phyloP scores from a whole-genome alignment of 23 red algal species.

The Gracilaria domingensis region DNA sequence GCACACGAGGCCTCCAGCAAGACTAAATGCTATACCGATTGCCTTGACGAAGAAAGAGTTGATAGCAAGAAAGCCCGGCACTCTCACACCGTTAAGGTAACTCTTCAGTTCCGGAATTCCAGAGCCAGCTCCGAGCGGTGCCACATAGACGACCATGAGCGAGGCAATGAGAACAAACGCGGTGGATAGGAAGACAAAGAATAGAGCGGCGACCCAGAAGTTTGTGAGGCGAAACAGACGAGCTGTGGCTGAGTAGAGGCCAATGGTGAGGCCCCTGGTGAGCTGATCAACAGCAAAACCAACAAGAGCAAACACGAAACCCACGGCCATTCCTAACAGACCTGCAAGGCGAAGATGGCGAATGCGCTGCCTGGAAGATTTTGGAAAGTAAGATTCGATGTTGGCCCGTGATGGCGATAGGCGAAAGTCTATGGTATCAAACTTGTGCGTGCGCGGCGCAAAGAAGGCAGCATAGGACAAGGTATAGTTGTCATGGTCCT shows the following conservation, averaged over 20 bases:
- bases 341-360: conserved; percentile 44
- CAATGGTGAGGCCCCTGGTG: conserved; percentile 44
- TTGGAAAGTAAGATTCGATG: conserved; percentile 52
- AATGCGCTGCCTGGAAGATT: conserved; percentile 26
- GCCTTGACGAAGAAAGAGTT: conserved; percentile 86
- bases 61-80: conserved; percentile 73
- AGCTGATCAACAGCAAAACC: conserved; percentile 59
- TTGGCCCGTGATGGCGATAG: conserved; percentile 65
- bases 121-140: conserved; percentile 74
- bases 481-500: conserved; percentile 18
- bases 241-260: conserved; percentile 35
- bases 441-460: conserved; percentile 76
- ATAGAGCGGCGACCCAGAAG: conserved; percentile 43
- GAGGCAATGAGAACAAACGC: conserved; percentile 45
- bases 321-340: conserved; percentile 31
- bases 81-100: conserved; percentile 87
- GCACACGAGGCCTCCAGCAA: conserved; percentile 70
- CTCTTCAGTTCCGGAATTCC: conserved; percentile 88
- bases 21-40: conserved; percentile 63
- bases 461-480: conserved; percentile 78
- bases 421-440: conserved; percentile 80
- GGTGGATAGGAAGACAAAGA: conserved; percentile 52
- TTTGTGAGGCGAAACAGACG: neutral
- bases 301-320: conserved; percentile 53
- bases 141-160: conserved; percentile 73